Evolutionary conservation across 169 alveolate genomes (phyloP).

Genomic region (Plasmodium gonderi): DNA sequence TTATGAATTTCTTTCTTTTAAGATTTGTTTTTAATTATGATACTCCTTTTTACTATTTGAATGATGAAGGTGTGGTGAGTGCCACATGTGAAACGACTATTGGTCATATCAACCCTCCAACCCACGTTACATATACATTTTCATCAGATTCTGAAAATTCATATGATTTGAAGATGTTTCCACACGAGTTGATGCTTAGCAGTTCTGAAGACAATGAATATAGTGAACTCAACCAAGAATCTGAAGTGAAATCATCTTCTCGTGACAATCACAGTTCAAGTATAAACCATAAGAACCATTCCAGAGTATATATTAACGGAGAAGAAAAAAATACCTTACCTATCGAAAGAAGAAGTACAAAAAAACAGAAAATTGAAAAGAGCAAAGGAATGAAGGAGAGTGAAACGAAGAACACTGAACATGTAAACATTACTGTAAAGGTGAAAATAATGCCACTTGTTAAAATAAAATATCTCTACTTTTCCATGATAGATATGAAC

Average conservation of each 20-base stretch:
- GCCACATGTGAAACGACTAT: not conserved
- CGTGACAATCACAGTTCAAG: too few species aligned
- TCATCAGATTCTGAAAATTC: constrained; percentile 30
- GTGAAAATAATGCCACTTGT: constrained; percentile 34
- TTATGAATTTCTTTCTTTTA: constrained; percentile 14
- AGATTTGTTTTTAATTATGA: constrained; percentile 34
- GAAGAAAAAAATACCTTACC: not conserved
- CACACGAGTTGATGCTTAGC: not conserved
- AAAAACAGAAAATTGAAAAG: not conserved
- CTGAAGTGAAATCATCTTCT: too few species aligned
- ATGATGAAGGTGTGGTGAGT: not conserved
- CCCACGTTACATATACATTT: constrained; percentile 23
- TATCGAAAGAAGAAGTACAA: not conserved
- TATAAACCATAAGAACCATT: not conserved
- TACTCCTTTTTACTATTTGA: not conserved
- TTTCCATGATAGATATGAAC: constrained; percentile 50
- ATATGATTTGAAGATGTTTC: not conserved
- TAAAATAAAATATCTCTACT: constrained; percentile 43
- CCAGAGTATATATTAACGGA: not conserved
- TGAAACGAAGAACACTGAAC: not conserved
- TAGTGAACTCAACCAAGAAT: too few species aligned
- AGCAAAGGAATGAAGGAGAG: not conserved
- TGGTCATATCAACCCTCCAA: not conserved
- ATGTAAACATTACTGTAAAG: not conserved
- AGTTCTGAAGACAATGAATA: not conserved